These are phyloP conservation scores for Borovskyia barvae DNA, from an alignment of 208 protist species.

Conservation along the genomic window DNA sequence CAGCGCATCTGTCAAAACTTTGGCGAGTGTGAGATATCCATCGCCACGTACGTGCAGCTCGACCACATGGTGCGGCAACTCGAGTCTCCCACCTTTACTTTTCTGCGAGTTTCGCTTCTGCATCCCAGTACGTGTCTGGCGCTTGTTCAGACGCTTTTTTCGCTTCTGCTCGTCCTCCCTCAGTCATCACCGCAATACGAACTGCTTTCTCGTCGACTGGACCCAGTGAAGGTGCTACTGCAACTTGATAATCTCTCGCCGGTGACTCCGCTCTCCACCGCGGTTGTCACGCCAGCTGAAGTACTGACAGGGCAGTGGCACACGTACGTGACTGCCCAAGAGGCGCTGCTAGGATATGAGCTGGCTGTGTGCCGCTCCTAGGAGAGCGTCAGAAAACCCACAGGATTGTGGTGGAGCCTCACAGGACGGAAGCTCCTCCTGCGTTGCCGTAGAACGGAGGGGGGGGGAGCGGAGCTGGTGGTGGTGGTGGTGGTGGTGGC, in stretches of 20 bases:
- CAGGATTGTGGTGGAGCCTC: neutral
- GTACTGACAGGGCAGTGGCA: conserved; percentile 7
- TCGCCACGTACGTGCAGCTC: conserved; percentile 92
- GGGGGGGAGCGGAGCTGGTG: too few relatives aligned
- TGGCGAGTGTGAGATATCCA: conserved; percentile 84
- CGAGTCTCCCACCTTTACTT: conserved; percentile 95
- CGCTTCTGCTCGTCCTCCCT: conserved; percentile 96
- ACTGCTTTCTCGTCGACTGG: conserved; percentile 42
- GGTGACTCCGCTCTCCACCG: neutral
- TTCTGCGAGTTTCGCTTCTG: conserved; percentile 90
- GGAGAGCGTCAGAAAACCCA: neutral
- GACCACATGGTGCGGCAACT: conserved; percentile 96
- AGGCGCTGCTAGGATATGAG: conserved; percentile 14
- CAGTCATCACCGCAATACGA: conserved; percentile 89
- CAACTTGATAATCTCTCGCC: conserved; percentile 17
- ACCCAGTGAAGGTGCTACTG: conserved; percentile 30
- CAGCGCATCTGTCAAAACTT: conserved; percentile 53
- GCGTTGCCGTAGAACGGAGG: too few relatives aligned
- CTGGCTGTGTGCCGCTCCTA: neutral
- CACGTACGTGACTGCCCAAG: conserved; percentile 14
- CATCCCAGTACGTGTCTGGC: conserved; percentile 74
- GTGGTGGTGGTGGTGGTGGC: too few relatives aligned
- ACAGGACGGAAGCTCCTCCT: too few relatives aligned
- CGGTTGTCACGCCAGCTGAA: neutral
- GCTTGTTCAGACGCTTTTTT: conserved; percentile 93